Evolutionary conservation across 116 monocot genomes (phyloP).

Genomic region (Phalaenopsis hybrid): DNA sequence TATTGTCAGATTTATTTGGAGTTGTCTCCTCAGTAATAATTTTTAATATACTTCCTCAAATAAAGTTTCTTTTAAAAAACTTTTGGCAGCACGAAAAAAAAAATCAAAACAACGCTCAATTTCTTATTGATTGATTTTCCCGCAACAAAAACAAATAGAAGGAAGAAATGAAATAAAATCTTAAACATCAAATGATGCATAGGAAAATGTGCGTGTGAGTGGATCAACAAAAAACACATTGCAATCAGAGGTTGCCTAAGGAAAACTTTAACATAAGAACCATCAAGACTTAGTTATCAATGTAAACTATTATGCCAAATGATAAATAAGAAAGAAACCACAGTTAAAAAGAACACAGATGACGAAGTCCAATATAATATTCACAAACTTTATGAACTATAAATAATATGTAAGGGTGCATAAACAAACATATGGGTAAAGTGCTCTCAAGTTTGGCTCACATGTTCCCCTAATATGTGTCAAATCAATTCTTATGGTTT

Average conservation of each 20-base stretch:
- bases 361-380: background rate
- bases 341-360: background rate
- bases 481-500: background rate
- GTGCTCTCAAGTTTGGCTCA: background rate
- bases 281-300: too few species aligned
- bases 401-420: background rate
- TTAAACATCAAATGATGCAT: too few species aligned
- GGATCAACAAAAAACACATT: background rate
- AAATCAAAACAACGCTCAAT: too few species aligned
- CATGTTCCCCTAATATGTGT: background rate
- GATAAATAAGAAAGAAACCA: background rate
- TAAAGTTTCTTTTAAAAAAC: too few species aligned
- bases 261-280: background rate
- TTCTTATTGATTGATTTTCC: too few species aligned
- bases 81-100: too few species aligned
- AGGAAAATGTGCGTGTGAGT: background rate
- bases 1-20: background rate
- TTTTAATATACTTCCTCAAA: background rate
- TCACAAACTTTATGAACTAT: background rate
- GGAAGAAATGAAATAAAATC: too few species aligned
- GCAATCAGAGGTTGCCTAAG: background rate
- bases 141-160: too few species aligned
- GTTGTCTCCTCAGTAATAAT: background rate
- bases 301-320: background rate
- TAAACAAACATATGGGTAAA: background rate